Base-by-base conservation (phyloP, 208 protist genomes). In the Crithidia acanthocephali region DNA sequence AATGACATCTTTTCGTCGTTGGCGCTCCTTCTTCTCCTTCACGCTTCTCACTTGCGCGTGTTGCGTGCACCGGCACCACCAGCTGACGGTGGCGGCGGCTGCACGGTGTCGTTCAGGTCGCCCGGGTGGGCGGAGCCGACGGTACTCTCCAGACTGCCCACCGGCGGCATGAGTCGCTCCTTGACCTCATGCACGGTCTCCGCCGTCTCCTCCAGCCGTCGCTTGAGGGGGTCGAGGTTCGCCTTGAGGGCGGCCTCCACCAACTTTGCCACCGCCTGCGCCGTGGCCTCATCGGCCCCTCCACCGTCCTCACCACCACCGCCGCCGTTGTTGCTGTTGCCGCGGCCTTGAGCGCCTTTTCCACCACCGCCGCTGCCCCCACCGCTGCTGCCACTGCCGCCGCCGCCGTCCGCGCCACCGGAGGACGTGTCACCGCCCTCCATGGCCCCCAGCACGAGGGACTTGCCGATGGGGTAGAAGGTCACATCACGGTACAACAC, bases 391-490 rank as follows among this genome's bases (percentile, higher is more conserved):
- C 60, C 57, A 50, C 20, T 2, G 32, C 72, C 55, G 22, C 52
- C 64, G 61, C 63, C 50, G 33, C 64, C 27, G 53, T 47, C 27
- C 27, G 48, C 37, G 60, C 50, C 59, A 59, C 44, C 28, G 5
- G 44, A 35, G 13, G 44, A 18, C 30, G 37, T 67, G 32, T 60
- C 74, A n/a, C 60, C 59, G 60, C 68, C 57, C 2, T 69, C 57
- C 55, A 76, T 68, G 23, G 71, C 64, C n/a, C 40, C 64, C 23
- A 96, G 75, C 23, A 84, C 69, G 42, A 95, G 71, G 57, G 80
- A 92, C 30, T 69, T 60, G 42, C 75, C 81, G 23, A 89, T 86
- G 2, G 90, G 93, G 67, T 92, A 95, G 76, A 97, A 97, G 48
- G 81, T 81, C 35, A 97, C 67, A 51, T 91, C 86, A 23, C 81